A percentile compares a stretch with the other conserved stretches of the same genome.
These are phyloP conservation scores for Boletus tylopilopsis DNA, from an alignment of 768 basidiomycete species.

Conservation along the genomic window DNA sequence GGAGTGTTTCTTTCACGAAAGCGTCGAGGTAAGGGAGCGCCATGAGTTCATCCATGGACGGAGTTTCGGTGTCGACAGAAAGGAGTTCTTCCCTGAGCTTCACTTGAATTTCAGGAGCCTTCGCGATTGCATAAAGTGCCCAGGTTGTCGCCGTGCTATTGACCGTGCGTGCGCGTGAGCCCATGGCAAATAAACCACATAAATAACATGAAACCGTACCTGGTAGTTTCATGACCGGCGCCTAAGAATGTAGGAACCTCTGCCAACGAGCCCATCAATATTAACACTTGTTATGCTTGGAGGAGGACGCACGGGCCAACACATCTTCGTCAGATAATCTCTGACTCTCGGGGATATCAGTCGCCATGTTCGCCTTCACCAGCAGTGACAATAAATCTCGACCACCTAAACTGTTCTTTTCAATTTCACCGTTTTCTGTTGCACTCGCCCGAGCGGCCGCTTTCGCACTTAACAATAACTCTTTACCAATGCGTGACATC, in stretches of 20 bases:
- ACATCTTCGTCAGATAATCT: slow-evolving; percentile 62
- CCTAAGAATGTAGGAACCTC: slow-evolving; percentile 61
- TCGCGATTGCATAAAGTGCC: slow-evolving; percentile 54
- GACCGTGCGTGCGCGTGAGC: not conserved
- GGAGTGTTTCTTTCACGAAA: slow-evolving; percentile 57
- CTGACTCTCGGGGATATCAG: slow-evolving; percentile 52
- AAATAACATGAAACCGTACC: slow-evolving; percentile 24
- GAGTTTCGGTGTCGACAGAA: slow-evolving; percentile 47
- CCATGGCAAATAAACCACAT: not conserved
- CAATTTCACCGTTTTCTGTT: slow-evolving; percentile 27
- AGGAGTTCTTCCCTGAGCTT: slow-evolving; percentile 59
- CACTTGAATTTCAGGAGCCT: slow-evolving; percentile 44
- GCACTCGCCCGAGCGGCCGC: slow-evolving; percentile 26
- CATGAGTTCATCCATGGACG: slow-evolving; percentile 67
- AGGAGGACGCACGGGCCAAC: slow-evolving; percentile 40
- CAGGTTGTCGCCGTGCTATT: slow-evolving; percentile 44
- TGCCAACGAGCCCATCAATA: slow-evolving; percentile 15
- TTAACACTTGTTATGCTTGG: not conserved
- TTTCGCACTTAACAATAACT: slow-evolving; percentile 50
- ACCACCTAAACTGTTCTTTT: slow-evolving; percentile 32
- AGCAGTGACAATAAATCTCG: slow-evolving; percentile 62
- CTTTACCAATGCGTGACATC: slow-evolving; percentile 48
- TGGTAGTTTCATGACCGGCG: slow-evolving; percentile 58
- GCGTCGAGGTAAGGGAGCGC: slow-evolving; percentile 65
- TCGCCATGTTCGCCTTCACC: slow-evolving; percentile 60